Conservation (phyloP, 768 basidiomycete species). For the Pisolithus microcarpus region DNA sequence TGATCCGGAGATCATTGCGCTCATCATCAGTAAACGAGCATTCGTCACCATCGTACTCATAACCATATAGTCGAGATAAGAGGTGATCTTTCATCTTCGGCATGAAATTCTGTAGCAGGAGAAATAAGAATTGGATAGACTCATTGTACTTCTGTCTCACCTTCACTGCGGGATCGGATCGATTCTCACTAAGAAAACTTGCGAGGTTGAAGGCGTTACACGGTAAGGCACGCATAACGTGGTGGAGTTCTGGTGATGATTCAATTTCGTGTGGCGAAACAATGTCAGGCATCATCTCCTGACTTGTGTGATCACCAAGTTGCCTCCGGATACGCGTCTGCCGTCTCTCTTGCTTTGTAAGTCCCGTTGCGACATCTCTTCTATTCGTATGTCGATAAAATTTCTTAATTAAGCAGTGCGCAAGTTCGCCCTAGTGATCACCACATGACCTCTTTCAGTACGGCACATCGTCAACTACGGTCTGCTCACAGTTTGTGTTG, state of each 20-base stretch:
- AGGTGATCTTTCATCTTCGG: conserved; percentile 11
- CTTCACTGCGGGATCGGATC: conserved; percentile 5
- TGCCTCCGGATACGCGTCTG: conserved; percentile 9
- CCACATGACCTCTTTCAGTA: background rate
- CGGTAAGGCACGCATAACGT: background rate
- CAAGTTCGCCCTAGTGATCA: conserved; percentile 28
- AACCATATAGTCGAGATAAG: conserved; percentile 3
- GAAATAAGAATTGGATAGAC: background rate
- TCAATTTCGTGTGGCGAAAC: too few relatives aligned
- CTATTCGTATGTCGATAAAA: conserved; percentile 34
- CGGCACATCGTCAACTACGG: background rate
- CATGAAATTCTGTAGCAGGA: conserved; percentile 6
- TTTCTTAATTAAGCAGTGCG: conserved; percentile 31
- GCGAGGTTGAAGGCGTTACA: background rate
- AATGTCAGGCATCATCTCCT: background rate
- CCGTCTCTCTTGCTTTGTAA: conserved; percentile 19
- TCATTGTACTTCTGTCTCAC: background rate
- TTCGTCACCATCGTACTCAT: conserved; percentile 3
- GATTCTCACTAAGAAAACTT: background rate
- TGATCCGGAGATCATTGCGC: conserved; percentile 7
- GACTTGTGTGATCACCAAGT: background rate
- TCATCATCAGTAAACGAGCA: conserved; percentile 6
- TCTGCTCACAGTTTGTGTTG: conserved; percentile 1
- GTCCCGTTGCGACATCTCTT: conserved; percentile 20
- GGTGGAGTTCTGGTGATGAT: background rate